Evolutionary conservation across 1,284 basidiomycete species (phyloP).

Genomic region (Violaceomyces palustris): DNA sequence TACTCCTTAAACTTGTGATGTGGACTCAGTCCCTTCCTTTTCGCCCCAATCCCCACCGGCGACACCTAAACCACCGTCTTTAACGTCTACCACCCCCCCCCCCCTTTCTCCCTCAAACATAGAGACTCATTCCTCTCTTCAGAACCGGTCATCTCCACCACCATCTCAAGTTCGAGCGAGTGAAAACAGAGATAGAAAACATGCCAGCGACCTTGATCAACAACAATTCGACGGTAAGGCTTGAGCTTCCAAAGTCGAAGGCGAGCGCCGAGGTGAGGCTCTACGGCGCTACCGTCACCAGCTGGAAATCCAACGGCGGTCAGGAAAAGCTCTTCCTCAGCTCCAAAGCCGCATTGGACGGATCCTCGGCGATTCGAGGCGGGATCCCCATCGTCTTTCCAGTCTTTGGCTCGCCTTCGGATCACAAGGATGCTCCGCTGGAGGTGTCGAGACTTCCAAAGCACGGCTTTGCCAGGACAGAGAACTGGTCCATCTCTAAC

Average conservation of each 20-base stretch:
- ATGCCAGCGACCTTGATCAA: constrained; percentile 22
- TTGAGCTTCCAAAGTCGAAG: constrained; percentile 23
- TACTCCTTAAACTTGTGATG: no score
- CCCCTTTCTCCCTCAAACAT: no score
- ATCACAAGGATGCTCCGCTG: constrained; percentile 26
- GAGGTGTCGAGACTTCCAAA: constrained; percentile 21
- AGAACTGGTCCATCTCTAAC: constrained; percentile 25
- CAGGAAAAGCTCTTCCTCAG: constrained; percentile 38
- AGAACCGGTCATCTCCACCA: no score
- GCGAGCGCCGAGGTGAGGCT: constrained; percentile 30
- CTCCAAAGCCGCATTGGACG: constrained; percentile 30
- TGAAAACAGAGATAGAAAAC: no score
- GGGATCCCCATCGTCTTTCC: constrained; percentile 47
- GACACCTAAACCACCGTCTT: no score
- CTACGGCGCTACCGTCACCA: constrained; percentile 43
- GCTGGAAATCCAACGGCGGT: constrained; percentile 37
- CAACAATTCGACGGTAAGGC: constrained; percentile 11
- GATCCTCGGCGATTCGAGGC: constrained; percentile 33
- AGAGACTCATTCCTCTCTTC: no score
- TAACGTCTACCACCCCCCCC: no score
- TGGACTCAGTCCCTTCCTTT: no score
- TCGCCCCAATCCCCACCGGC: no score
- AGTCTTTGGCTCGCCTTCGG: constrained; percentile 32
- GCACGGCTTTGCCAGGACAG: constrained; percentile 39
- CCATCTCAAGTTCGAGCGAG: no score